Evolutionary conservation across 2,329 filamentous ascomycete genomes (phyloP).

Genomic region (Cladosporium sp.): DNA sequence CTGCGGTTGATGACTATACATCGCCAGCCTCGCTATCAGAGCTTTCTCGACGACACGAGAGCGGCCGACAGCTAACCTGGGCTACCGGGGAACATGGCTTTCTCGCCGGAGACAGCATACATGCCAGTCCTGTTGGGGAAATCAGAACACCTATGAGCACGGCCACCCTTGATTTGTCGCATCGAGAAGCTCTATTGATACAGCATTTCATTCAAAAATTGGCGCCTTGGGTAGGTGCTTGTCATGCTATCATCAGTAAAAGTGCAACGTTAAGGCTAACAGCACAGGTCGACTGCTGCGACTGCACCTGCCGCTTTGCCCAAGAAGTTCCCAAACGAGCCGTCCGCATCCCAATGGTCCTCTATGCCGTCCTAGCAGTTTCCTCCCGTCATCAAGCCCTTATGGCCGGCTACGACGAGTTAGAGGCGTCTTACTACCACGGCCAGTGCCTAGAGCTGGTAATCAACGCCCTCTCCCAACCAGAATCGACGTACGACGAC

Average conservation of each 20-base stretch:
- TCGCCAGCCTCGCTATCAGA: constrained; percentile 20
- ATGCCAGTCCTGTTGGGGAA: not conserved
- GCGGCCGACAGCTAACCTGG: constrained; percentile 4
- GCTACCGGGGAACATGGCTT: constrained; percentile 10
- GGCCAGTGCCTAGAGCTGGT: constrained; percentile 32
- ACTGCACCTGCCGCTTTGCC: constrained; percentile 30
- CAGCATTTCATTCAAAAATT: constrained; percentile 32
- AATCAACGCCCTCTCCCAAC: constrained; percentile 29
- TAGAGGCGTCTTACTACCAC: constrained; percentile 32
- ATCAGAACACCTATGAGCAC: constrained; percentile 9
- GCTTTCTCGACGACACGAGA: constrained; percentile 17
- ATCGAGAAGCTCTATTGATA: constrained; percentile 18
- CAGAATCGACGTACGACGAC: constrained; percentile 25
- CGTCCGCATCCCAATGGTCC: constrained; percentile 30
- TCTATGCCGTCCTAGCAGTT: constrained; percentile 32
- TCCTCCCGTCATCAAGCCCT: constrained; percentile 32
- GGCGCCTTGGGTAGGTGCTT: constrained; percentile 25
- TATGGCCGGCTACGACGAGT: constrained; percentile 19
- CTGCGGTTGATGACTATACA: constrained; percentile 10
- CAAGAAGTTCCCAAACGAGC: constrained; percentile 29
- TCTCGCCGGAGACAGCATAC: constrained; percentile 12
- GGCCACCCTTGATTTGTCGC: constrained; percentile 14
- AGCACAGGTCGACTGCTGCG: constrained; percentile 29
- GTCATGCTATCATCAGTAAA: not conserved
- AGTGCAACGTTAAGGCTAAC: not conserved